phyloP scores from a whole-genome alignment of 768 basidiomycete species.

The Auricularia sp. region DNA sequence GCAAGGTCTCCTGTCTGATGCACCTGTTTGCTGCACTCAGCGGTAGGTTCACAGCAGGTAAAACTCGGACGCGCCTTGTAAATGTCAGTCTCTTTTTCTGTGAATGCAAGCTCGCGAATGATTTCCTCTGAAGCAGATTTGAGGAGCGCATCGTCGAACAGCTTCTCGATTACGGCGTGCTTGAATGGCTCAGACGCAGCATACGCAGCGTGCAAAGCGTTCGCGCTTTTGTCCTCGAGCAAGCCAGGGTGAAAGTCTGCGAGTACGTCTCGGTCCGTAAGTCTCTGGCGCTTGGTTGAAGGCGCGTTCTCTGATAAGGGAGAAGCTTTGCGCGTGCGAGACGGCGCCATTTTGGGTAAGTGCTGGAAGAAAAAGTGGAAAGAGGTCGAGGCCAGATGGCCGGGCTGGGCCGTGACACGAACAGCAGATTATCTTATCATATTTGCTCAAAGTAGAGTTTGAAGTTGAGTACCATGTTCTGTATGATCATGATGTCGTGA shows the following conservation, averaged over 20 bases:
- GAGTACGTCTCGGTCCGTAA: not conserved
- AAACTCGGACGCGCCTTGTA: conserved; percentile 59
- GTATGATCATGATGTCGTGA: too few species aligned
- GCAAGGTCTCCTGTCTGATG: conserved; percentile 96
- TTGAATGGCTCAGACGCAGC: conserved; percentile 60
- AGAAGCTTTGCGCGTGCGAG: not conserved
- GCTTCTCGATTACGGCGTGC: conserved; percentile 66
- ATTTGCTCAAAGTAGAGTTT: too few species aligned
- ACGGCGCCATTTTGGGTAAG: not conserved
- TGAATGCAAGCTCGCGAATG: conserved; percentile 64
- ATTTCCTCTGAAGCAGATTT: conserved; percentile 78
- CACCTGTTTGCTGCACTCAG: conserved; percentile 41
- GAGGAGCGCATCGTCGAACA: conserved; percentile 79
- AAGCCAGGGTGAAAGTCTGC: conserved; percentile 41
- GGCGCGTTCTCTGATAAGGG: not conserved
- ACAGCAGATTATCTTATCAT: too few species aligned
- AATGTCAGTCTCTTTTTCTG: conserved; percentile 96
- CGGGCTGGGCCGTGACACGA: too few species aligned
- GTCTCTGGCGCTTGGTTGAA: conserved; percentile 6
- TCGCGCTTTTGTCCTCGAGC: conserved; percentile 47
- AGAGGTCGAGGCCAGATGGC: too few species aligned
- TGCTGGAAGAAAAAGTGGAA: not conserved
- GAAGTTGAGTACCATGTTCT: too few species aligned
- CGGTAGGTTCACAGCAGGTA: not conserved
- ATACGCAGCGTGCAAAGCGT: conserved; percentile 49